These are phyloP conservation scores for Globisporangium okanoganense DNA, from an alignment of 352 stramenopile genomes.

Conservation along the genomic window DNA sequence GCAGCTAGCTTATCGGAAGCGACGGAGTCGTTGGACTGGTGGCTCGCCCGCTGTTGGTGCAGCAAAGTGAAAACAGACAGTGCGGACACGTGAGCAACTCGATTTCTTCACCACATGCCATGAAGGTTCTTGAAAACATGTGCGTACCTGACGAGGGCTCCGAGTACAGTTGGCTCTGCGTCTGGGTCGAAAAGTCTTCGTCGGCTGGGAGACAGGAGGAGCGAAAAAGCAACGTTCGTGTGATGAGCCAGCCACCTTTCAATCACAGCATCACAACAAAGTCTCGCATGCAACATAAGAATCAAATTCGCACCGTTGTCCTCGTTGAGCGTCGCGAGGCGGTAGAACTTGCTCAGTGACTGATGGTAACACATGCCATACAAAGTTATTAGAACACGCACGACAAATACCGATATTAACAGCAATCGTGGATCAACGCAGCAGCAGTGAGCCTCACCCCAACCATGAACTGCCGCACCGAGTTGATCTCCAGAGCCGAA, in stretches of 20 bases:
- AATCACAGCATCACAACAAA: too few species aligned
- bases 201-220: conserved; percentile 7
- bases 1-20: conserved; percentile 40
- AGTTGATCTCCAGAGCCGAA: conserved; percentile 82
- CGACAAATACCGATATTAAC: neutral
- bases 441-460: conserved; percentile 29
- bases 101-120: neutral
- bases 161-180: conserved; percentile 28
- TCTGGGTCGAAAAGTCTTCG: conserved; percentile 29
- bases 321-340: conserved; percentile 52
- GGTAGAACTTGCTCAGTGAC: conserved; percentile 81
- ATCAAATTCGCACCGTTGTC: conserved; percentile 24
- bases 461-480: conserved; percentile 86
- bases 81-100: neutral
- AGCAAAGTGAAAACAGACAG: neutral
- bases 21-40: conserved; percentile 44
- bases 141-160: conserved; percentile 36
- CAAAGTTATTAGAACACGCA: neutral
- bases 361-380: conserved; percentile 13
- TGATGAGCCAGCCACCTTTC: neutral
- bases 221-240: neutral
- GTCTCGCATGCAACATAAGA: neutral
- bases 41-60: conserved; percentile 9
- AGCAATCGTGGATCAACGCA: neutral
- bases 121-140: neutral